A percentile compares a stretch with the other conserved stretches of the same genome.
Evolutionary conservation across 805 yeast species (phyloP).

Genomic region (Sugiyamaella marilandica): DNA sequence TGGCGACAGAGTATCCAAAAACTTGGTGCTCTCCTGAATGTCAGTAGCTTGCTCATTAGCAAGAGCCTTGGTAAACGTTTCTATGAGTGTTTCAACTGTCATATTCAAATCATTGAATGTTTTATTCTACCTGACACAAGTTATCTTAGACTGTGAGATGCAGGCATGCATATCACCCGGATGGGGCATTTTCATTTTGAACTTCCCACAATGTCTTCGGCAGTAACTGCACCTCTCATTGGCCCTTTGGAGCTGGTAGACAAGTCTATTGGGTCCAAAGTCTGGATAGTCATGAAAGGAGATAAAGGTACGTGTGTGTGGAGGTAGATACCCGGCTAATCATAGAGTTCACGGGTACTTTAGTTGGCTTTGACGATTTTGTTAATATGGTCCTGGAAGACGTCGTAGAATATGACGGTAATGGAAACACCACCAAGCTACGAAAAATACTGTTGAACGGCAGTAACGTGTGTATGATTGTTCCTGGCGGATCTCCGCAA

Average conservation of each 20-base stretch:
- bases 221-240: constrained; percentile 12
- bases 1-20: constrained; percentile 49
- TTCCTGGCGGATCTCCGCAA: constrained; percentile 20
- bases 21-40: constrained; percentile 40
- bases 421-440: constrained; percentile 25
- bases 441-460: constrained; percentile 38
- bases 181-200: neutral
- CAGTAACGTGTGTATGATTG: constrained; percentile 37
- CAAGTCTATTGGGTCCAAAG: constrained; percentile 72
- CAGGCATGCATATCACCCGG: neutral
- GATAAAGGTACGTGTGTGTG: constrained; percentile 32
- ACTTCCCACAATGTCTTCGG: neutral
- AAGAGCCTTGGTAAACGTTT: constrained; percentile 38
- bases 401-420: constrained; percentile 53
- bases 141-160: neutral
- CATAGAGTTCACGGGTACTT: constrained; percentile 81
- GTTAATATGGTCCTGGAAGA: constrained; percentile 78
- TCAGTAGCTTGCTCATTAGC: constrained; percentile 50
- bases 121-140: neutral
- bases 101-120: neutral
- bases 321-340: constrained; percentile 22
- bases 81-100: constrained; percentile 28
- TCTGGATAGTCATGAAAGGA: constrained; percentile 64
- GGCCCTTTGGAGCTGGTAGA: constrained; percentile 86
- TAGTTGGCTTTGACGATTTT: constrained; percentile 91